phyloP scores from a whole-genome alignment of 2,329 filamentous ascomycete genomes.

The Xylaria sp. region DNA sequence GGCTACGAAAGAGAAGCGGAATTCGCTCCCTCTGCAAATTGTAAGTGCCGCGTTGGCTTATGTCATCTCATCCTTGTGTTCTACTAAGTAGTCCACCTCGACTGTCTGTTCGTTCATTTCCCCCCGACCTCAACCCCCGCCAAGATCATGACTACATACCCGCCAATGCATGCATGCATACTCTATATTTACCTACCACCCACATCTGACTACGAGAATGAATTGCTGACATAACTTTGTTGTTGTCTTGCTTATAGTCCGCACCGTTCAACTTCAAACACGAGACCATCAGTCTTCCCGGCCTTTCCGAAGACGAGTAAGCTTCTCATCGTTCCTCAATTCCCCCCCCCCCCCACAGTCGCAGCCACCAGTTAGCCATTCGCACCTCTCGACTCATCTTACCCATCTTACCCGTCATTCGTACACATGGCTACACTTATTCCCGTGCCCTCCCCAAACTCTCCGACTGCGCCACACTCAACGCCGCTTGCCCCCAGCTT shows the following conservation, averaged over 20 bases:
- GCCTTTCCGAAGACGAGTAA: constrained; percentile 70
- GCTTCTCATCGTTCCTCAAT: constrained; percentile 48
- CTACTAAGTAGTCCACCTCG: neutral
- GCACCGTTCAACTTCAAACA: constrained; percentile 69
- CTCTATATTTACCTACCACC: constrained; percentile 7
- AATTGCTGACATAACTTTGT: constrained; percentile 23
- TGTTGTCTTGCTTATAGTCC: constrained; percentile 55
- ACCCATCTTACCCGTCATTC: neutral
- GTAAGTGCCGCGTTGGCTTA: constrained; percentile 38
- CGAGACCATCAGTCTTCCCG: constrained; percentile 64
- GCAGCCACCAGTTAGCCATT: neutral
- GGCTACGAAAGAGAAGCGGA: constrained; percentile 40
- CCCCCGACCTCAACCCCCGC: constrained; percentile 8
- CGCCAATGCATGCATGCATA: neutral
- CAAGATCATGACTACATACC: neutral
- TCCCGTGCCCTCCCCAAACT: neutral
- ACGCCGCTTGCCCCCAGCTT: constrained; percentile 20
- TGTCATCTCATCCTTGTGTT: constrained; percentile 2
- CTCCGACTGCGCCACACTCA: constrained; percentile 16
- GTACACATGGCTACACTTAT: neutral
- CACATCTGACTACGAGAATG: neutral
- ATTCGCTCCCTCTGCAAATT: constrained; percentile 42
- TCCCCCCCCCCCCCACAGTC: too few species aligned
- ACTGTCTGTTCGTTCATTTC: neutral
- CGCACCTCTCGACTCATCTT: neutral